Evolutionary conservation across 1,139 yeast species (phyloP), one percentile per base, ranked within the genome.

Genomic region (Candida sp.): DNA sequence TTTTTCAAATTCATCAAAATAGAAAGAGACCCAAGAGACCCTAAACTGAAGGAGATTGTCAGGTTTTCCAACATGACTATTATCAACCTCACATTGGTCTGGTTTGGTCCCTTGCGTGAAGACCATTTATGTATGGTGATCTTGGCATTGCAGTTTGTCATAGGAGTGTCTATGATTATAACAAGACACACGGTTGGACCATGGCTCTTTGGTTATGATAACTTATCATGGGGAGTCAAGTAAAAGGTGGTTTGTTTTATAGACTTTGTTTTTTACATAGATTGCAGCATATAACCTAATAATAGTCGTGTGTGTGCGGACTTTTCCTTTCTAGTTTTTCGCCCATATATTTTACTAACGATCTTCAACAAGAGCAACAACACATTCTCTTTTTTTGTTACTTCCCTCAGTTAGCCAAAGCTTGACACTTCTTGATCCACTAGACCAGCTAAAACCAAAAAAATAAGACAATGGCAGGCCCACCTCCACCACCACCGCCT

Each of bases 81-180:
- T 47, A 91, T 94, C 56, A 96, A 93, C 66, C 75, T 94, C 55
- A 78, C 82, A 4, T 75, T 94, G 44, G 97, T 93, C 7, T 84
- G 92, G 88, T 75, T 87, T 47, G 99, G 99, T 0, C 98, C 98
- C 2, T 68, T 88, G 77, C 80, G 94, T 52, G 99, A 94, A 66
- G 97, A 90, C 62, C 72, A 67, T 26, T 74, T 94, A 50, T 89
- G 98, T 55, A 54, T 72, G 30, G 63, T 79, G 4, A 77, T 94
- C 26, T 67, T 94, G 63, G 61, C 61, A 0, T 60, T 84, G 25
- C 99, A 94, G 64, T 81, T 90, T 42, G 52, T 69, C 0, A 68
- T 86, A 47, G 98, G 98, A 0, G 51, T 90, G 1, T 43, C 68
- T 1, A 92, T 96, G 68, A 75, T 94, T 12, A 67, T 81, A 3